Percentiles rank a stretch among this genome's conserved stretches.
Evolutionary conservation across 768 basidiomycete species (phyloP).

Genomic region (Pleurotus pulmonarius): DNA sequence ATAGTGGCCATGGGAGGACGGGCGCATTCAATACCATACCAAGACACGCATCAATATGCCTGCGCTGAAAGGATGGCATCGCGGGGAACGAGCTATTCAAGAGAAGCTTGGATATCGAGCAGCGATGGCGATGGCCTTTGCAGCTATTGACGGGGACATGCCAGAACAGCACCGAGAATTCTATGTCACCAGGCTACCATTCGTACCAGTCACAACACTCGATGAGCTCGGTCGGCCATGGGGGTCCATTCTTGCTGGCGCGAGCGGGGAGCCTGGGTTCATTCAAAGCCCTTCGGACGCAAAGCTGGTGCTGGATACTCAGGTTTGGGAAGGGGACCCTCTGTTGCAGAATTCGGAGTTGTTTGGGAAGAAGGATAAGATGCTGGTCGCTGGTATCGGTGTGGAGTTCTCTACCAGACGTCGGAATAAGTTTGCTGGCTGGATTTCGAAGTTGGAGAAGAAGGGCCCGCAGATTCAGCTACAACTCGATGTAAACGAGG

Average conservation of each 20-base stretch:
- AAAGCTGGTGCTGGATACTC: slow-evolving; percentile 17
- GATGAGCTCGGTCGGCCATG: slow-evolving; percentile 26
- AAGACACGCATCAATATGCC: background rate
- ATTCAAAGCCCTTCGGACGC: slow-evolving; percentile 21
- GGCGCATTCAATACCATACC: background rate
- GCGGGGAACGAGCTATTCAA: slow-evolving; percentile 25
- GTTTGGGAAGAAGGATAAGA: slow-evolving; percentile 15
- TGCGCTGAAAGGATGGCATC: slow-evolving; percentile 19
- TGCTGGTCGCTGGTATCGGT: slow-evolving; percentile 54
- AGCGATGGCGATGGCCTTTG: slow-evolving; percentile 18
- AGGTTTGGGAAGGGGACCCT: slow-evolving; percentile 41
- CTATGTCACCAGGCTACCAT: slow-evolving; percentile 23
- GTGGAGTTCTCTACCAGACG: slow-evolving; percentile 54
- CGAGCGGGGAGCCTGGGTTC: slow-evolving; percentile 20
- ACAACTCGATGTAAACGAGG: slow-evolving; percentile 46
- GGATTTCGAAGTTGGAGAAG: slow-evolving; percentile 28
- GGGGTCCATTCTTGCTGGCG: slow-evolving; percentile 27
- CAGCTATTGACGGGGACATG: slow-evolving; percentile 18
- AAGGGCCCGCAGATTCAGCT: slow-evolving; percentile 27
- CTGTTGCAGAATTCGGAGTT: slow-evolving; percentile 31
- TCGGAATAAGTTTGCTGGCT: slow-evolving; percentile 62
- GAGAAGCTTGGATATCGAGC: slow-evolving; percentile 18
- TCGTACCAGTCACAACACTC: slow-evolving; percentile 26
- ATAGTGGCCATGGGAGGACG: background rate
- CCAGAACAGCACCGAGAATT: slow-evolving; percentile 28